Evolutionary conservation across 306 rosid genomes (phyloP), one percentile per base, ranked within the genome.

Genomic region (Acacia acuminata): DNA sequence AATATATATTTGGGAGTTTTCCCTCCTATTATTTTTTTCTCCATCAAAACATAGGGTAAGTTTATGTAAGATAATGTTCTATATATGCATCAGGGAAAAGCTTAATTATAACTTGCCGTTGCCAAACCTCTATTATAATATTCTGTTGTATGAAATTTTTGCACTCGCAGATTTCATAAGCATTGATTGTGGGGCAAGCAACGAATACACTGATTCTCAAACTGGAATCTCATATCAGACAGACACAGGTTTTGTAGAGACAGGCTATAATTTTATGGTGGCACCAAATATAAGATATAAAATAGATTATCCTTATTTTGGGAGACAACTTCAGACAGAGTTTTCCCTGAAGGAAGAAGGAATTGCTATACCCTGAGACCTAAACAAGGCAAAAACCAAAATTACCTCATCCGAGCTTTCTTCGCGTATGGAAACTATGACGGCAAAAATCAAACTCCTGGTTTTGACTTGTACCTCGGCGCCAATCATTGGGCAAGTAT

Each of bases 341-440:
- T 17, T 4, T 61, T 61, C 32, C 89, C 89, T 10, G n/a, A 74
- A 0, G 89, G 87, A 60, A 48, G 7, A 17, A 87, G 78, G 73
- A 90, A 82, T 50, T 90, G 94, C 77, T 90, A 85, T 66, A 77
- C 75, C 64, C 40, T 89, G 20, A 85, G 53, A 7, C 88, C 90
- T 0, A 81, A 75, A 3, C 64, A 56, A 2, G 87, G 83, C 1
- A 82, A 44, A 58, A 67, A 87, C 56, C 60, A 8, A 50, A 83
- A 55, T 0, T 88, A 87, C 58, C 53, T 90, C 77, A 84, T 90
- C 50, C 19, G 89, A 77, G 87, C 90, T 56, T 36, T 43, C 10
- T 90, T 87, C 51, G 2, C 79, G 0, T 85, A 90, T 8, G 88
- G 88, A 2, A 85, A 85, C 13, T 90, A 88, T 16, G 88, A 90